phyloP scores from a whole-genome alignment of 179 eudicot species.

The Beta lomatogona region DNA sequence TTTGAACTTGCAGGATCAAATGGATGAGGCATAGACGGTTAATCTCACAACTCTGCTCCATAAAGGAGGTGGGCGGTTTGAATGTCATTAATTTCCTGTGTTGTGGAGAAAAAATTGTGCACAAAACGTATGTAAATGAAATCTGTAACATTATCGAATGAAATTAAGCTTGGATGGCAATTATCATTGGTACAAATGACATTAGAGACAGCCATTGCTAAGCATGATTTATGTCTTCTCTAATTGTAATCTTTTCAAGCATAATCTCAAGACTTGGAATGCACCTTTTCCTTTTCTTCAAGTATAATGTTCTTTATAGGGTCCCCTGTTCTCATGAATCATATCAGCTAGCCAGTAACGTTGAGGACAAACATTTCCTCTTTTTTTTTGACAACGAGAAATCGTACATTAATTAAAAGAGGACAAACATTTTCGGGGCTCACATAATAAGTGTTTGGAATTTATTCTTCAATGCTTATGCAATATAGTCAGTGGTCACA shows the following conservation, averaged over 20 bases:
- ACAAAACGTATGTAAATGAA: slow-evolving; percentile 26
- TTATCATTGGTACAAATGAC: neutral
- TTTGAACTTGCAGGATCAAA: slow-evolving; percentile 39
- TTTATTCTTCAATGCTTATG: neutral
- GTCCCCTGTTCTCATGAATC: neutral
- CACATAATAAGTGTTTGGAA: neutral
- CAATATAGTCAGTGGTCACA: neutral
- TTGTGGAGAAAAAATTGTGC: slow-evolving; percentile 21
- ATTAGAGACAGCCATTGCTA: neutral
- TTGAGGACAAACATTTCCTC: neutral
- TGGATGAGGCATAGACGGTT: slow-evolving; percentile 41
- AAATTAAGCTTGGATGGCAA: neutral
- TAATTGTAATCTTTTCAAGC: slow-evolving; percentile 13
- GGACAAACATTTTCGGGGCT: too few species aligned
- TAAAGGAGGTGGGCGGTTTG: slow-evolving; percentile 26
- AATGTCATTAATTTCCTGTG: slow-evolving; percentile 31
- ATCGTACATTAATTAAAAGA: too few species aligned
- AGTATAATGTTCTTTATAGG: neutral
- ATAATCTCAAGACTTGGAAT: slow-evolving; percentile 3
- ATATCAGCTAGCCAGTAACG: neutral
- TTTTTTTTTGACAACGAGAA: too few species aligned
- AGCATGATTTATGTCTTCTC: slow-evolving; percentile 13
- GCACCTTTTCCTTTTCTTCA: neutral
- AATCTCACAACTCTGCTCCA: slow-evolving; percentile 27
- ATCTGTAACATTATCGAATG: slow-evolving; percentile 20